Base-by-base conservation (phyloP, 2,329 filamentous ascomycete genomes). In the Dothidotthia symphoricarpi region DNA sequence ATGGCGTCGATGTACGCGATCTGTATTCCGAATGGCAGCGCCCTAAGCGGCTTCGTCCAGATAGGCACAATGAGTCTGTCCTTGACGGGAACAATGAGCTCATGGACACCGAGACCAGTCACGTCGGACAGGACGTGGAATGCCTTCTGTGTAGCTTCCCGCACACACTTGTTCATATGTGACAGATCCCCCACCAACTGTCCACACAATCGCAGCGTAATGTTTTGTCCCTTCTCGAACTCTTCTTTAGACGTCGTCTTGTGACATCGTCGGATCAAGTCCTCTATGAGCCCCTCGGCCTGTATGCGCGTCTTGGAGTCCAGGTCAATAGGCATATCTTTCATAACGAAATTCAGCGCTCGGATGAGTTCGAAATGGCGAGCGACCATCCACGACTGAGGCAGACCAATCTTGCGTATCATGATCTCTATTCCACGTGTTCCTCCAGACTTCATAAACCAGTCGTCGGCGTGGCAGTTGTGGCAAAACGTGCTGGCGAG, bases 1-100 rank as follows among this genome's bases (percentile, higher is more conserved):
- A 98, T 89, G 1, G 93, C 93, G 63, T 98, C 94, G 53, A 99
- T 96, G 61, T 95, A 97, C 3, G 93, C 94, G 52, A 98, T 98
- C 69, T 98, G 94, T 3, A 88, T 91, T 4, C 88, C 78, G 61
- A 98, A 98, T 0, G 93, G 93, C 45, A 99, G 73, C 1, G 93
- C 94, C 45, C 93, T 81, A 14, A 99, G 70, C 11, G 93, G 93
- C 64, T 99, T 99, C 51, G 88, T 87, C 71, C 93, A 98, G 31
- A 99, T 96, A 0, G 90, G 88, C 43, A 83, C 78, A n/a, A 97
- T 74, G 24, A 97, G 77, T 22, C 88, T 80, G 42, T 97, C 90
- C 67, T 93, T 95, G 56, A 95, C 88, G 1, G 90, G 90, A 49
- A 86, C 82, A 26, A 98, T 80, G 26, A 98, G 74, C 66, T 97